Conservation (phyloP, 495 filamentous ascomycete species). For the Penicillium flavigenum region DNA sequence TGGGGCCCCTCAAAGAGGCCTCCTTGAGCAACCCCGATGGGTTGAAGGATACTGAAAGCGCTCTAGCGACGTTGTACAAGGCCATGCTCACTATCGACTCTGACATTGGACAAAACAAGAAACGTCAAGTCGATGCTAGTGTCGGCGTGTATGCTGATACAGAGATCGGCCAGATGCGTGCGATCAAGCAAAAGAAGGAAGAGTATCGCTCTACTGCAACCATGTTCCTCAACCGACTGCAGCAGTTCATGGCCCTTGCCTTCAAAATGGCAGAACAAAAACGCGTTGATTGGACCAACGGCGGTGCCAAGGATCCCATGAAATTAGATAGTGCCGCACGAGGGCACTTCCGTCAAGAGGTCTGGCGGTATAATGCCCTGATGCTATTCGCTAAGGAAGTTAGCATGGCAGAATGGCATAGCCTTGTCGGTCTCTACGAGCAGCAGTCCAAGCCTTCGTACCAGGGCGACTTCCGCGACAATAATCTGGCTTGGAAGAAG, state of each 20-base stretch:
- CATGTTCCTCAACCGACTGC: constrained; percentile 72
- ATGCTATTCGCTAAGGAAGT: constrained; percentile 85
- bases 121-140: constrained; percentile 47
- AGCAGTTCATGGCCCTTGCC: constrained; percentile 74
- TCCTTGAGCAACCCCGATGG: constrained; percentile 70
- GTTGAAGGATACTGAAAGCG: constrained; percentile 70
- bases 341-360: constrained; percentile 50
- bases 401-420: constrained; percentile 75
- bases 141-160: constrained; percentile 66
- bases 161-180: constrained; percentile 87
- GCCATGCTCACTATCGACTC: constrained; percentile 96
- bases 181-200: constrained; percentile 89
- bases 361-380: constrained; percentile 84
- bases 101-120: constrained; percentile 58
- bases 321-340: constrained; percentile 53
- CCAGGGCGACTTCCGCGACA: constrained; percentile 77
- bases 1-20: constrained; percentile 69
- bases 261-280: constrained; percentile 73
- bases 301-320: constrained; percentile 41
- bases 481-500: constrained; percentile 78
- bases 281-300: constrained; percentile 53
- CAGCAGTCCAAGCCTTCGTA: constrained; percentile 71
- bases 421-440: constrained; percentile 75
- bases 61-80: constrained; percentile 80
- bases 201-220: constrained; percentile 71